Conservation (phyloP, 768 basidiomycete species). For the Fomitopsis serialis region DNA sequence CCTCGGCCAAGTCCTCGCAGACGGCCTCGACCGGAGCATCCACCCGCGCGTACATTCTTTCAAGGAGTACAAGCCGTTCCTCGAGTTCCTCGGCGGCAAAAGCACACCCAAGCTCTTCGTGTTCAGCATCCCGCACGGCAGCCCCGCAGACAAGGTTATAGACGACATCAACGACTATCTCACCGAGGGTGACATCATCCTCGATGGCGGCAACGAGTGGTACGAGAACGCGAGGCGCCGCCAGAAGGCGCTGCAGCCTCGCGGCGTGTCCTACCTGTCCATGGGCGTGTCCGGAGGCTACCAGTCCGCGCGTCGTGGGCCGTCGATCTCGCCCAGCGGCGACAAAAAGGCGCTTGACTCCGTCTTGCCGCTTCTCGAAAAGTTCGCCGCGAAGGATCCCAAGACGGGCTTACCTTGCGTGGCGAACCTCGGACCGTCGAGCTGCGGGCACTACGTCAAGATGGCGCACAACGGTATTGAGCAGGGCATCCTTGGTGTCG, state of each 20-base stretch:
- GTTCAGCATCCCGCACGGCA: constrained; percentile 20
- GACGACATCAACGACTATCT: constrained; percentile 6
- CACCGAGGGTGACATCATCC: constrained; percentile 17
- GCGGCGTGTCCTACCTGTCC: constrained; percentile 14
- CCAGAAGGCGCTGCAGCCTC: constrained; percentile 8
- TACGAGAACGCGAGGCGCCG: constrained; percentile 15
- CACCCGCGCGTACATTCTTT: constrained; percentile 11
- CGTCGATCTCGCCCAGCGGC: constrained; percentile 17
- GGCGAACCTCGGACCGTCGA: constrained; percentile 12
- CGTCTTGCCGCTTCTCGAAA: constrained; percentile 15
- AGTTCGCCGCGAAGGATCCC: constrained; percentile 14
- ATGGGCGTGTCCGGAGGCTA: constrained; percentile 20
- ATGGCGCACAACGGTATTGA: constrained; percentile 23
- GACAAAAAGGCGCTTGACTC: constrained; percentile 12
- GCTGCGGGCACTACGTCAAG: constrained; percentile 20
- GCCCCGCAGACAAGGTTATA: constrained; percentile 15
- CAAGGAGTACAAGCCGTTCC: constrained; percentile 15
- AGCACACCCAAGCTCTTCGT: constrained; percentile 15
- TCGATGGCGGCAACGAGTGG: constrained; percentile 20
- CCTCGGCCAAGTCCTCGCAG: constrained; percentile 2
- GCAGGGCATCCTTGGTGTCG: constrained; percentile 17
- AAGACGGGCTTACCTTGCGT: constrained; percentile 15
- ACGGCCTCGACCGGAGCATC: constrained; percentile 8
- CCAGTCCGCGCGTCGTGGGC: constrained; percentile 17
- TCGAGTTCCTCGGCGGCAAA: constrained; percentile 11